Evolutionary conservation across 2,329 filamentous ascomycete genomes (phyloP), one percentile per base, ranked within the genome.

Genomic region (Colletotrichum higginsianum): DNA sequence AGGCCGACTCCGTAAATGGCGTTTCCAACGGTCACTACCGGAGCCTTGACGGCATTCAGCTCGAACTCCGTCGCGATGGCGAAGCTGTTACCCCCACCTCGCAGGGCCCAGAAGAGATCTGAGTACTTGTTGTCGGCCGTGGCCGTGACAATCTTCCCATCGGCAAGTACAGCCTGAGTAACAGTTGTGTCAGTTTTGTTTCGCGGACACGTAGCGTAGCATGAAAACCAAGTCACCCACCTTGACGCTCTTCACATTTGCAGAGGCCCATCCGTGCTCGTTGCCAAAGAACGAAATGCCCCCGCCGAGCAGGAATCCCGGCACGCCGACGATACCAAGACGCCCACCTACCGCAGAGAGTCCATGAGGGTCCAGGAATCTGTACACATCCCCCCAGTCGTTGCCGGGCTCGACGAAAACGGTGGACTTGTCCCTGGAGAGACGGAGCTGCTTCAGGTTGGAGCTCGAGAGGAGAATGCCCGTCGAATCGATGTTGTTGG

Each of bases 21-120:
- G 2, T 15, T 26, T 15, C 47, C 65, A 35, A 67, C 35, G 38
- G 49, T 53, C 21, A 67, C 57, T 2, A 35, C 40, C 11, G 65
- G 57, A 0, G 60, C 13, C 8, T 69, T 26, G n/a, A 74, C 49
- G 2, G 74, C 73, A 26, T 74, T 69, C 44, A 80, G 65, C 68
- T 80, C 74, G 61, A 79, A 79, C 52, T 76, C 66, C 3, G 80
- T 79, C 2, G 78, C 72, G 57, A 79, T 75, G 46, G 82, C 84
- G 18, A 84, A 83, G 61, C 80, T 80, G 35, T 80, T 79, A 5
- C 75, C 75, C 16, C 85, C 85, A 30, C 82, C 83, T 47, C 81
- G 81, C 6, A 86, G 77, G 2, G 85, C 85, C 75, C 79, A 81
- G 76, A 79, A 88, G 1, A 88, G 79, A 68, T 87, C 84, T 0